Conservation (phyloP, 2,329 filamentous ascomycete species). For the Apiospora pterosperma region DNA sequence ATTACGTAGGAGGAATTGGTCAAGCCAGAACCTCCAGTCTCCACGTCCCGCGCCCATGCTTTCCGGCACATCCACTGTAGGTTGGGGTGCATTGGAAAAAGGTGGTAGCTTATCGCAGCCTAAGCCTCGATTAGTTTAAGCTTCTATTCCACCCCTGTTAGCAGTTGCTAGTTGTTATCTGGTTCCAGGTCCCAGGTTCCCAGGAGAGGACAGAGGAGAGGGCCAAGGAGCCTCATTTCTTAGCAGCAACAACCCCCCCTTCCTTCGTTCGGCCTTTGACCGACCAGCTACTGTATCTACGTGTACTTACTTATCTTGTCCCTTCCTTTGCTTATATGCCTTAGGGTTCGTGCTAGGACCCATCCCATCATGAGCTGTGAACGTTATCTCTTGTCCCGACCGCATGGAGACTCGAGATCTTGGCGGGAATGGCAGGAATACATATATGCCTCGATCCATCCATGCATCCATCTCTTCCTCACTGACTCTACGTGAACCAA, state of each 20-base stretch:
- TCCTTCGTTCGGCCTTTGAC: neutral
- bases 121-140: neutral
- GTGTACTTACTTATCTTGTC: neutral
- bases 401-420: neutral
- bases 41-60: neutral
- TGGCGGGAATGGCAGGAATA: neutral
- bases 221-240: neutral
- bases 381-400: neutral
- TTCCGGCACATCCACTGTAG: neutral
- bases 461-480: neutral
- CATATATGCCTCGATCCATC: neutral
- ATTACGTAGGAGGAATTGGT: neutral
- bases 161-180: neutral
- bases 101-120: neutral
- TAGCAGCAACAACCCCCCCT: no score
- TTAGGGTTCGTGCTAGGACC: neutral
- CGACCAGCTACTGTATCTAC: no score
- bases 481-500: neutral
- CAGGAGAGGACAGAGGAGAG: neutral
- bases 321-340: neutral
- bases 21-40: neutral
- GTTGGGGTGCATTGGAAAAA: slow-evolving; percentile 1
- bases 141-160: neutral
- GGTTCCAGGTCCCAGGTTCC: neutral
- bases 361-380: neutral